These are phyloP conservation scores for Trypanosoma theileri DNA, from an alignment of 208 protist species.

Conservation along the genomic window DNA sequence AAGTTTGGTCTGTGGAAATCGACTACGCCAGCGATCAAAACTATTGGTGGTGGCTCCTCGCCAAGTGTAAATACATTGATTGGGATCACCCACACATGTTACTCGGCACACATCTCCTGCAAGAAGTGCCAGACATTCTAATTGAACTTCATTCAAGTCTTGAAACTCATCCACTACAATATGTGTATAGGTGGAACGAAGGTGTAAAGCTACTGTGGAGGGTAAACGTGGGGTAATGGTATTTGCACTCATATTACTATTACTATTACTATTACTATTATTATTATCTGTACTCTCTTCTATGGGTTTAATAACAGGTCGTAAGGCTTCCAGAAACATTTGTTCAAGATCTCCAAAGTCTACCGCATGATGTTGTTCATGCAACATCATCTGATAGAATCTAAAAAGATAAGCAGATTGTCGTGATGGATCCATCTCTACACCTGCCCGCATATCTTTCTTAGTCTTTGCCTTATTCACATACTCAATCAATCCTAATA, in stretches of 20 bases:
- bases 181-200: slow-evolving; percentile 70
- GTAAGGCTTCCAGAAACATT: slow-evolving; percentile 68
- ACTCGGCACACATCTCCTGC: slow-evolving; percentile 79
- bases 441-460: slow-evolving; percentile 35
- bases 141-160: slow-evolving; percentile 86
- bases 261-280: slow-evolving; percentile 11
- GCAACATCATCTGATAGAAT: slow-evolving; percentile 66
- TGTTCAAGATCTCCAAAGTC: slow-evolving; percentile 88
- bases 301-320: slow-evolving; percentile 22
- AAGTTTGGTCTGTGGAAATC: slow-evolving; percentile 63
- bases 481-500: slow-evolving; percentile 58
- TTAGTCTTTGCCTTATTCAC: slow-evolving; percentile 71
- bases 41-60: slow-evolving; percentile 71
- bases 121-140: slow-evolving; percentile 79
- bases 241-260: background rate
- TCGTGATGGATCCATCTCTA: slow-evolving; percentile 47
- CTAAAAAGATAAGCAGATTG: slow-evolving; percentile 72
- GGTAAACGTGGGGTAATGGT: slow-evolving; percentile 8
- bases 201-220: slow-evolving; percentile 34
- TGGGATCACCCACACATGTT: slow-evolving; percentile 86
- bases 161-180: slow-evolving; percentile 91
- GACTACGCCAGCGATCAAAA: slow-evolving; percentile 67
- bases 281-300: background rate
- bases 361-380: slow-evolving; percentile 65
- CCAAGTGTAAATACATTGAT: slow-evolving; percentile 91